Evolutionary conservation across 805 yeast genomes (phyloP), one percentile per base, ranked within the genome.

Genomic region (Yamadazyma tumulicola): DNA sequence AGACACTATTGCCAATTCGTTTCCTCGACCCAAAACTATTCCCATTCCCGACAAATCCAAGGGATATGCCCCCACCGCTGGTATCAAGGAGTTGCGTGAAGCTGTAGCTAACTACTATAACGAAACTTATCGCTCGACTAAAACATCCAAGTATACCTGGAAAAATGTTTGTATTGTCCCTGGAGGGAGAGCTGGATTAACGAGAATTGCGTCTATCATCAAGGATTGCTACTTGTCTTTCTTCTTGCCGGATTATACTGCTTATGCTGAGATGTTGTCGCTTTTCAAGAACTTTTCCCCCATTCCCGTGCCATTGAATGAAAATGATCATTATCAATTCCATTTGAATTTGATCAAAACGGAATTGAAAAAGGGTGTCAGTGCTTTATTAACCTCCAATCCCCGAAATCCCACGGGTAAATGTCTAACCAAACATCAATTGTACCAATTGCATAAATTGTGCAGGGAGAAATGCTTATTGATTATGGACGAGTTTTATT

Each of bases 381-480:
- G 75, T 38, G 81, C 81, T 3, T 53, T 75, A 20, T 55, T 74
- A 32, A 76, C 81, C 0, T 76, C 81, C 3, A 76, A 76, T 49
- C 82, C 82, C 19, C 62, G 82, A 56, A 76, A 76, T 52, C 82
- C 82, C 19, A 76, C 82, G 1, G 82, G 82, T 23, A 69, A 58
- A 47, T 64, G 75, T 32, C 66, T 76, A 65, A 54, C 74, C 4
- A 64, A 63, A 12, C 53, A 51, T 8, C 78, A 76, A 47, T 60
- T 76, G 45, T 45, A 57, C 22, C 60, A 69, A 31, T 60, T 76
- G 37, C 82, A 76, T 48, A 59, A 65, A 29, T 54, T 76, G 60
- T 76, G 81, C 49, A 61, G 79, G 37, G 67, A 62, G 23, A 65
- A 59, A 42, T 75, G 81, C 52, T 63, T 76, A 31, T 63, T 76